phyloP scores from a whole-genome alignment of 2,329 filamentous ascomycete species.

The Colletotrichum sp. region DNA sequence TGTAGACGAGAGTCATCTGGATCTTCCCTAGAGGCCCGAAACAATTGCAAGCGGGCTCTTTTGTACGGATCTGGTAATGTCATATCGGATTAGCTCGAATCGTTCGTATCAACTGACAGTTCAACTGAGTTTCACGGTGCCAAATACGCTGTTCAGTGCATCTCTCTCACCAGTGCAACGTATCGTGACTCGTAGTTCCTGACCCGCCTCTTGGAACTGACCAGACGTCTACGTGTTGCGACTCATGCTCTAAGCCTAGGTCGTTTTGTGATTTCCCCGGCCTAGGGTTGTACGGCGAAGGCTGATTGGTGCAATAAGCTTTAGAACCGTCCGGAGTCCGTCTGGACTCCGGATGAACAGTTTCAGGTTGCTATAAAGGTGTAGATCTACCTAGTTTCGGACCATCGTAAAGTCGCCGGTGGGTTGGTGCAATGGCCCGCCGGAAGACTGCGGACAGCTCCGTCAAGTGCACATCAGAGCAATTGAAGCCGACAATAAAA shows the following conservation, averaged over 20 bases:
- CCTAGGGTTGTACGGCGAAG: not conserved
- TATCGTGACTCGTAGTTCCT: not conserved
- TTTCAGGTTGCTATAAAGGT: not conserved
- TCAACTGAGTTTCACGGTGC: fast-evolving
- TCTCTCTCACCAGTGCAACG: not conserved
- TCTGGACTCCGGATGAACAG: not conserved
- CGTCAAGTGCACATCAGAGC: not conserved
- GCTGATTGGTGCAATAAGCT: not conserved
- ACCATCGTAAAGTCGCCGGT: not conserved
- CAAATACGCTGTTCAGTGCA: fast-evolving
- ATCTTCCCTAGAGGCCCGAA: too few species aligned
- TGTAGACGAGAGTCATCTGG: too few species aligned
- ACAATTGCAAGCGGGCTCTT: not conserved
- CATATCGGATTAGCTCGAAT: too few species aligned
- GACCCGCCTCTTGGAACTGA: too few species aligned
- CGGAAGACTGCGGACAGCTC: not conserved
- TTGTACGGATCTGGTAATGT: not conserved
- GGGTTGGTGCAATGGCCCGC: not conserved
- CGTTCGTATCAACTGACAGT: too few species aligned
- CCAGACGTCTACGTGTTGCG: too few species aligned
- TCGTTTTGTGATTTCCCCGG: not conserved
- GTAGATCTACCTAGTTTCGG: not conserved
- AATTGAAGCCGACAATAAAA: fast-evolving
- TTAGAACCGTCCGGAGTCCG: not conserved
- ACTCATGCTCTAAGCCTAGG: not conserved